These are phyloP conservation scores for Microsporum canis DNA, from an alignment of 2,329 filamentous ascomycete genomes.

Conservation along the genomic window DNA sequence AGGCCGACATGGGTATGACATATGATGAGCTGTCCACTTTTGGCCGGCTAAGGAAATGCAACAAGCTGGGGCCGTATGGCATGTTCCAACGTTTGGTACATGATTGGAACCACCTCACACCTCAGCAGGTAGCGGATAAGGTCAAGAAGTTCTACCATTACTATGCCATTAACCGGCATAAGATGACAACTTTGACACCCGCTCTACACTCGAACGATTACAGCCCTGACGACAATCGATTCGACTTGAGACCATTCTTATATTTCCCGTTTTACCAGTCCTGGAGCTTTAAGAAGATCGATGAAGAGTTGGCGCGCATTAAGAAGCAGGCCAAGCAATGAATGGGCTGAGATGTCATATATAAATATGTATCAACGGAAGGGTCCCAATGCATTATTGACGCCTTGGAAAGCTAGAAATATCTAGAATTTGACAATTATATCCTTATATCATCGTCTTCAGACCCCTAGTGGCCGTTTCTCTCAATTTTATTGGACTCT, in stretches of 20 bases:
- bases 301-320: slow-evolving; percentile 11
- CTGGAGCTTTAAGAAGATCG: slow-evolving; percentile 12
- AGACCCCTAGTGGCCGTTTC: no score
- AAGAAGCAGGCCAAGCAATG: slow-evolving; percentile 3
- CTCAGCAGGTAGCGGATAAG: slow-evolving; percentile 32
- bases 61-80: slow-evolving; percentile 43
- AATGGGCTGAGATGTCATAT: background rate
- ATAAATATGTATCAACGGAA: background rate
- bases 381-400: background rate
- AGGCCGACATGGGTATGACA: slow-evolving; percentile 40
- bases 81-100: slow-evolving; percentile 42
- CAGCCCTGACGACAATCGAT: slow-evolving; percentile 31
- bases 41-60: slow-evolving; percentile 41
- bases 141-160: slow-evolving; percentile 25
- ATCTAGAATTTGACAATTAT: no score
- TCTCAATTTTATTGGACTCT: no score
- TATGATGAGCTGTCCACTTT: slow-evolving; percentile 44
- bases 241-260: slow-evolving; percentile 43
- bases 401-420: no score
- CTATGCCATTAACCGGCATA: slow-evolving; percentile 49
- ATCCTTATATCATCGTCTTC: no score
- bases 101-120: slow-evolving; percentile 31
- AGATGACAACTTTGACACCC: slow-evolving; percentile 48
- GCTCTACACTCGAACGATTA: slow-evolving; percentile 40
- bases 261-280: slow-evolving; percentile 22